These are phyloP conservation scores for Agaricus sinodeliciosus DNA, from an alignment of 768 basidiomycete species.

Conservation along the genomic window DNA sequence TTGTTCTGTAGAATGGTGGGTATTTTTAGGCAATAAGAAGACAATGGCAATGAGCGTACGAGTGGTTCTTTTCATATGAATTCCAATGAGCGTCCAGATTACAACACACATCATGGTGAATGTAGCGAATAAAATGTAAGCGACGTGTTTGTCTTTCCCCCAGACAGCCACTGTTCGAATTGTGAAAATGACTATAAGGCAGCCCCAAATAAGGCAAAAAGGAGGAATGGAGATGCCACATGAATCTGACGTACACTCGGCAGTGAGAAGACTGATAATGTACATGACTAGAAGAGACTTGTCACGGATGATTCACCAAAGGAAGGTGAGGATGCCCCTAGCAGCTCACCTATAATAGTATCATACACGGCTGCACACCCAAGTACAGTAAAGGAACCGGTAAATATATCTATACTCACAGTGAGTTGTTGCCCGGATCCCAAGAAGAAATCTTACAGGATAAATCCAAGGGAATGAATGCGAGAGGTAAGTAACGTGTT, in stretches of 20 bases:
- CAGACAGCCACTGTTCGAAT: constrained; percentile 6
- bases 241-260: not conserved
- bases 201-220: too few species aligned
- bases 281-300: not conserved
- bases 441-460: not conserved
- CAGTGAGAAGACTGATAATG: not conserved
- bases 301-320: not conserved
- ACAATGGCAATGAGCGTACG: not conserved
- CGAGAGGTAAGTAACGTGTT: not conserved
- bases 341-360: not conserved
- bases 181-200: not conserved
- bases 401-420: not conserved
- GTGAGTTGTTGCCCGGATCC: not conserved
- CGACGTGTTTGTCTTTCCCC: not conserved
- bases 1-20: not conserved
- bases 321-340: not conserved
- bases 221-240: too few species aligned
- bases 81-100: not conserved
- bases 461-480: not conserved
- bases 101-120: not conserved
- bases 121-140: not conserved
- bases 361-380: not conserved
- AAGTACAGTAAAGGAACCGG: not conserved
- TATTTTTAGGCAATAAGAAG: not conserved
- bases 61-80: not conserved